phyloP scores from a whole-genome alignment of 2,329 filamentous ascomycete species.

The Didymella lethalis region DNA sequence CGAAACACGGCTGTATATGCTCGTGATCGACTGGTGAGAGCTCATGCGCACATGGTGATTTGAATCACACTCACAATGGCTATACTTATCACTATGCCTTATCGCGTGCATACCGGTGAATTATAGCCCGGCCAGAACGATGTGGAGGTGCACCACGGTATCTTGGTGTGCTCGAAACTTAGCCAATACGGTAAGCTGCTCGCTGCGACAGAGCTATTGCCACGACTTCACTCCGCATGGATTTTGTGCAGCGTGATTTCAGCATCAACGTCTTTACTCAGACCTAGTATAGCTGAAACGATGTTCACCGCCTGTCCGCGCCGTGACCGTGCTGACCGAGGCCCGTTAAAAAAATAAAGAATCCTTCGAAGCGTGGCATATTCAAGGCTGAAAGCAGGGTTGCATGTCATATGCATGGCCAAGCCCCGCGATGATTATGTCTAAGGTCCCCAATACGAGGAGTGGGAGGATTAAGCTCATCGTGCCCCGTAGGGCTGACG shows the following conservation, averaged over 20 bases:
- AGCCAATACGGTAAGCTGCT: conserved; percentile 19
- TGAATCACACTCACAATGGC: conserved; percentile 11
- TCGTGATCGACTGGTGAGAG: conserved; percentile 24
- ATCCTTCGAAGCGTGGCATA: conserved; percentile 10
- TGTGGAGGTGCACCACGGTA: conserved; percentile 3
- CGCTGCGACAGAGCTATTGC: conserved; percentile 6
- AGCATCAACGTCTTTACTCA: neutral
- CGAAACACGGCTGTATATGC: conserved; percentile 33
- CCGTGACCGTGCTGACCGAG: conserved; percentile 19
- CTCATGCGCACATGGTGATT: conserved; percentile 21
- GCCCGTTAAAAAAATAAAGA: neutral
- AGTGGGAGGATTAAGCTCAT: conserved; percentile 10
- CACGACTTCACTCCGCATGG: conserved; percentile 20
- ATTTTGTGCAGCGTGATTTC: conserved; percentile 25
- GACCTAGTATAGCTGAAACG: conserved; percentile 3
- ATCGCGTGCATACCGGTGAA: conserved; percentile 33
- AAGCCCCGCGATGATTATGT: conserved; percentile 6
- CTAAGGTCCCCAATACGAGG: conserved; percentile 1
- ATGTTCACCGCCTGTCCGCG: conserved; percentile 15
- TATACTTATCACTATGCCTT: conserved; percentile 26
- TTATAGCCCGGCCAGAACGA: conserved; percentile 5
- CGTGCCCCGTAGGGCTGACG: conserved; percentile 21
- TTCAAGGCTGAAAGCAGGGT: conserved; percentile 1
- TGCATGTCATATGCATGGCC: conserved; percentile 14
- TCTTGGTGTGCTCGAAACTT: conserved; percentile 3